These are phyloP conservation scores for Taiwanofungus camphoratus DNA, from an alignment of 1,284 basidiomycete species.

Conservation along the genomic window DNA sequence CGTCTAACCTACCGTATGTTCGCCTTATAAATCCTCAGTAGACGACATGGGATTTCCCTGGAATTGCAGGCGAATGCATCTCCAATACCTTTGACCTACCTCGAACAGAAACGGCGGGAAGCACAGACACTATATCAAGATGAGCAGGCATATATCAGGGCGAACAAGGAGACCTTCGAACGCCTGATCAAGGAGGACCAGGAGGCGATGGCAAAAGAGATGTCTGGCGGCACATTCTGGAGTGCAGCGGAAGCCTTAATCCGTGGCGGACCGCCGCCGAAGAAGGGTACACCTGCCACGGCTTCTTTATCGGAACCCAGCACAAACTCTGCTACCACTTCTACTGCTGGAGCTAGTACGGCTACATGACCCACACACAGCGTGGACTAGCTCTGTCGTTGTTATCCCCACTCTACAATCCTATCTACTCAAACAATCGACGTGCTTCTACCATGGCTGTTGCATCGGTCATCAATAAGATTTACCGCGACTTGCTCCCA, in stretches of 20 bases:
- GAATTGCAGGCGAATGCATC: slow-evolving; percentile 24
- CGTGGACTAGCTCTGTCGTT: no score
- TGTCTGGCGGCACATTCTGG: slow-evolving; percentile 36
- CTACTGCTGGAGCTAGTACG: no score
- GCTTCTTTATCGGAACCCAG: no score
- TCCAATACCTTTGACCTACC: slow-evolving; percentile 71
- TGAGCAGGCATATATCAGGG: slow-evolving; percentile 83
- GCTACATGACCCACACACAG: no score
- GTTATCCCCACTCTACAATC: no score
- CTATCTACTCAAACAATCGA: no score
- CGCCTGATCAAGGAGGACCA: slow-evolving; percentile 77
- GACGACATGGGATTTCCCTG: slow-evolving; percentile 1
- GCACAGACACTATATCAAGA: slow-evolving; percentile 82
- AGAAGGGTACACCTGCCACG: no score
- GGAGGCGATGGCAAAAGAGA: slow-evolving; percentile 65
- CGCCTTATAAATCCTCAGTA: neutral
- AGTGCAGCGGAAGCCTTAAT: slow-evolving; percentile 20
- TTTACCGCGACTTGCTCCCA: no score
- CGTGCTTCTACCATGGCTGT: no score
- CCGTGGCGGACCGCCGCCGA: slow-evolving; percentile 13
- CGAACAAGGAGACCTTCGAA: slow-evolving; percentile 81
- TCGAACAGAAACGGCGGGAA: slow-evolving; percentile 86
- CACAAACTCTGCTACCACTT: no score
- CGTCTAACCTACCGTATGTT: slow-evolving; percentile 13
- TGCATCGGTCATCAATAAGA: no score